Conservation (phyloP, 2,329 filamentous ascomycete genomes). For the Talaromyces rugulosus region DNA sequence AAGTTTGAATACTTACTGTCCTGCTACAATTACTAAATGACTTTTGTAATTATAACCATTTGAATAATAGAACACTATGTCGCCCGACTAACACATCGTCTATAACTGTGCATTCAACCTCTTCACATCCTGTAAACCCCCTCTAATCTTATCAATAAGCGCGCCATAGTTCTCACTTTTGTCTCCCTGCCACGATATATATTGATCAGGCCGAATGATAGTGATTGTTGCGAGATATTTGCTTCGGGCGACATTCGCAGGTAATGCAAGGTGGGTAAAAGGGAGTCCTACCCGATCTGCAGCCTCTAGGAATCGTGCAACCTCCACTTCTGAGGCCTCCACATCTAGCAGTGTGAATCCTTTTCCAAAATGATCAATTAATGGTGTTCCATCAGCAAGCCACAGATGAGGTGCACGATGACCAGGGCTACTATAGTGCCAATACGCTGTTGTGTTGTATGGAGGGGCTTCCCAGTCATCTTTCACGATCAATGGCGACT, state of each 20-base stretch:
- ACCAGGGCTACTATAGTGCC: conserved; percentile 1
- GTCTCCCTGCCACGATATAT: background rate
- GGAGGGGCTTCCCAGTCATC: background rate
- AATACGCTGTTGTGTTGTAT: background rate
- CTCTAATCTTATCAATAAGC: background rate
- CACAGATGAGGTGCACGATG: conserved; percentile 4
- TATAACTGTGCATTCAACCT: background rate
- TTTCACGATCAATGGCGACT: background rate
- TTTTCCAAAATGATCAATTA: background rate
- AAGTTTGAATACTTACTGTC: background rate
- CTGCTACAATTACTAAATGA: background rate
- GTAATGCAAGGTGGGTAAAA: background rate
- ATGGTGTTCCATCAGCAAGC: conserved; percentile 1
- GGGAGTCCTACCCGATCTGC: background rate
- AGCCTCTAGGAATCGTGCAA: background rate
- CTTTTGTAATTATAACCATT: background rate
- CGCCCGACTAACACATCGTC: too few species aligned
- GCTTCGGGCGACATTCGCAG: background rate
- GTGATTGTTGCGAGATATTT: background rate
- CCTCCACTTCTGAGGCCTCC: background rate
- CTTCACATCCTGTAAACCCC: background rate
- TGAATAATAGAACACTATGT: too few species aligned
- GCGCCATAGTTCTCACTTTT: background rate
- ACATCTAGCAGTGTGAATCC: conserved; percentile 1
- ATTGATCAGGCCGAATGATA: background rate